phyloP scores from a whole-genome alignment of 345 rosid species.

The Eucalyptus cloeziana region DNA sequence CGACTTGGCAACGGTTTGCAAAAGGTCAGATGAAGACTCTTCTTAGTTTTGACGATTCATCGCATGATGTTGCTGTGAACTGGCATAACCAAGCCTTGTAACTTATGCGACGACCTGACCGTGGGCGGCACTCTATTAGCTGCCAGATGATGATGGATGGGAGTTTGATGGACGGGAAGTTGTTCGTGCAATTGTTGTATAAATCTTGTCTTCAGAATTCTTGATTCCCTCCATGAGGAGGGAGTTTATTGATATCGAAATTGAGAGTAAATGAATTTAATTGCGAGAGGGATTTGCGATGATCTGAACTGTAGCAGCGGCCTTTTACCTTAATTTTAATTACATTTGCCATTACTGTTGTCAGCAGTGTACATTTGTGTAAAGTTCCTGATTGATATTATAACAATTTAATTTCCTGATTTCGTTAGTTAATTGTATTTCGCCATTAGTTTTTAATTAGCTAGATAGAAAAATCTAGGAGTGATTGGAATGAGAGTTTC shows the following conservation, averaged over 20 bases:
- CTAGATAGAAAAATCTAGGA: background rate
- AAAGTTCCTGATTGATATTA: background rate
- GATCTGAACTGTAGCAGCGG: background rate
- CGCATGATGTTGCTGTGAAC: background rate
- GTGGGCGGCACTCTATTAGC: background rate
- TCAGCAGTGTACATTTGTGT: background rate
- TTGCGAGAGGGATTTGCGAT: background rate
- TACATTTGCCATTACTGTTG: background rate
- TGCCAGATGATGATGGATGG: background rate
- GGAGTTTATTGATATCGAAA: background rate
- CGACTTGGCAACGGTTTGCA: constrained; percentile 45
- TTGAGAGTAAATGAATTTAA: background rate
- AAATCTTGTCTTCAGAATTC: background rate
- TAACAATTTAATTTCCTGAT: background rate
- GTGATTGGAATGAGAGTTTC: background rate
- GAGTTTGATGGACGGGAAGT: background rate
- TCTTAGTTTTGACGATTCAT: background rate
- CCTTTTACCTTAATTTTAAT: background rate
- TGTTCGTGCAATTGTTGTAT: background rate
- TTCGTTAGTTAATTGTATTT: background rate
- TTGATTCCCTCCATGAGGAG: background rate
- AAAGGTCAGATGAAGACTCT: background rate
- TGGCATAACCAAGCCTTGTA: background rate
- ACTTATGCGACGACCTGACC: background rate
- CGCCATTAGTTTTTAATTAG: background rate